Evolutionary conservation across 1,284 basidiomycete species (phyloP), one percentile per base, ranked within the genome.

Genomic region (Paramarasmius palmivorus): DNA sequence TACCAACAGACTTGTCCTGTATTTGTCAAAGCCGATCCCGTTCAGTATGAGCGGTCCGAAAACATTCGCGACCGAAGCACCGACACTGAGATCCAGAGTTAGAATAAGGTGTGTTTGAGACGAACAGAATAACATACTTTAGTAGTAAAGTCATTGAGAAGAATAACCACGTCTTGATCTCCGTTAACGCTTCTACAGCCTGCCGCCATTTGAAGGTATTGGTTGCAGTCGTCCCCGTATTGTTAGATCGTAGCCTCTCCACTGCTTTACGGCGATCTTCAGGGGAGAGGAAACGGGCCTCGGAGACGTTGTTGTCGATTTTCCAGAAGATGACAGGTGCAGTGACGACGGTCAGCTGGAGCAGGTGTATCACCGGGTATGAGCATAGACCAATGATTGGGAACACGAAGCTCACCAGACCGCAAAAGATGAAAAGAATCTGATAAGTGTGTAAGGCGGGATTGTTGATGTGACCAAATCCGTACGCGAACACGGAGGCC

Each of bases 1-100:
- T 26, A 46, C 44, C 26, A 60, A 46, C 4, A 60, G 52, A 32
- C 53, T 55, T 8, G 57, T 54, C 34, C n/a, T 40, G 39, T 49
- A 57, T 38, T 56, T 55, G 51, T 60, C 54, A 49, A 56, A 60
- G 7, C 57, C 57, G 38, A 60, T 47, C 36, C 58, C 54, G 19
- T 47, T 44, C 29, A 60, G 50, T 48, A 60, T 57, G 49, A 60
- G 48, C 25, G 58, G 58, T 36, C 58, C 58, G 49, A 60, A 60
- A n/a, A 54, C 47, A 39, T 36, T 50, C 19, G 50, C 39, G 35
- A 58, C 58, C 42, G 58, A 53, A 22, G 58, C 58, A 25, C 58
- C 58, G 38, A 60, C 49, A 40, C 56, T 59, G 40, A 19, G 34
- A 15, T 23, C 7, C 34, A 15, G n/a, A 32, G 26, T 15, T 39